These are phyloP conservation scores for Leccinum obscurum DNA, from an alignment of 768 basidiomycete species.

Conservation along the genomic window DNA sequence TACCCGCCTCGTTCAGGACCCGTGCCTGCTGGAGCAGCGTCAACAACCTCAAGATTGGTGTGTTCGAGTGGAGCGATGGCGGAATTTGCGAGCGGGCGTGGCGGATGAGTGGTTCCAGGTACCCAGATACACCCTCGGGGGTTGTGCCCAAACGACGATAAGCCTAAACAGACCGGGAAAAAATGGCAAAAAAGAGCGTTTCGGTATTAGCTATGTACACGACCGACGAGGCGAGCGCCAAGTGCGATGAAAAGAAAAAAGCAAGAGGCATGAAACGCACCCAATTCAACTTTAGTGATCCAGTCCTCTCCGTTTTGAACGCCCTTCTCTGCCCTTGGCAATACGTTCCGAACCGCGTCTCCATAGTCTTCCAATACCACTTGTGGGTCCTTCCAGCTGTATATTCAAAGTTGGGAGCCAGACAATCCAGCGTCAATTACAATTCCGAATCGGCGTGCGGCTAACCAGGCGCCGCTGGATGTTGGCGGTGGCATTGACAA, in stretches of 20 bases:
- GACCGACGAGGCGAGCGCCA: background rate
- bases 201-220: slow-evolving; percentile 1
- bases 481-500: slow-evolving; percentile 73
- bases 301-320: slow-evolving; percentile 78
- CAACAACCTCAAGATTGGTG: slow-evolving; percentile 93
- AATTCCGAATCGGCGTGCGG: slow-evolving; percentile 82
- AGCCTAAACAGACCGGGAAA: slow-evolving; percentile 50
- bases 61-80: slow-evolving; percentile 78
- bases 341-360: slow-evolving; percentile 47
- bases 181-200: background rate
- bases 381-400: slow-evolving; percentile 91
- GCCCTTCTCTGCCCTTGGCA: slow-evolving; percentile 93
- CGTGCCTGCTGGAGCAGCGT: slow-evolving; percentile 63
- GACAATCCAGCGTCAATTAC: slow-evolving; percentile 99
- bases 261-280: slow-evolving; percentile 46
- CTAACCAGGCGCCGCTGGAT: slow-evolving; percentile 70
- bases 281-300: slow-evolving; percentile 92
- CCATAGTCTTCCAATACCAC: slow-evolving; percentile 53
- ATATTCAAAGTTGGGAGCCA: slow-evolving; percentile 85
- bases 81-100: slow-evolving; percentile 86
- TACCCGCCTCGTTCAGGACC: slow-evolving; percentile 76
- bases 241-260: background rate
- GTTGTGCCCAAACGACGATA: slow-evolving; percentile 77
- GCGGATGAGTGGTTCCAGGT: slow-evolving; percentile 81
- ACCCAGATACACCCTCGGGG: slow-evolving; percentile 66